Conservation (phyloP, 345 rosid species). For the Rubroshorea leprosula region DNA sequence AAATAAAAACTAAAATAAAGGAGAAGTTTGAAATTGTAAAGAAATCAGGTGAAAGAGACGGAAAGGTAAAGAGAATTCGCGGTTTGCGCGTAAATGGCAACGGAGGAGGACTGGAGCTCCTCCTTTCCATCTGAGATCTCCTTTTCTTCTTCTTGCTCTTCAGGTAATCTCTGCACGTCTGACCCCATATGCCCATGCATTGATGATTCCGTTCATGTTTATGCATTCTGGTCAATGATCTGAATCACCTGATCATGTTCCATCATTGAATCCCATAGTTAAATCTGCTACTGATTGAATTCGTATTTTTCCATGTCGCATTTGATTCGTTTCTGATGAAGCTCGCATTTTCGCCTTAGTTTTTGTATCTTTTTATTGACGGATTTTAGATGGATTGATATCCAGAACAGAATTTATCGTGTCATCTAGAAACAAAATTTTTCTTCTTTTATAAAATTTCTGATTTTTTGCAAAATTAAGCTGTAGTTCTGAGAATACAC, state of each 20-base stretch:
- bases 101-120: constrained; percentile 48
- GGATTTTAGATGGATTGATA: not conserved
- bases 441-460: not conserved
- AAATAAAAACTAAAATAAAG: no score
- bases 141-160: no score
- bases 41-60: not conserved
- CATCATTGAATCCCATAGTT: no score
- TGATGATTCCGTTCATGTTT: no score
- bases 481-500: not conserved
- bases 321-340: not conserved
- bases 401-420: not conserved
- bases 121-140: constrained; percentile 25
- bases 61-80: constrained; percentile 18
- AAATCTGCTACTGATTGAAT: not conserved
- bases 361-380: not conserved
- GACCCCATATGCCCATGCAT: no score
- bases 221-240: no score
- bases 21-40: no score
- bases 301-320: not conserved
- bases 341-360: not conserved
- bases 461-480: not conserved
- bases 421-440: not conserved
- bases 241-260: no score
- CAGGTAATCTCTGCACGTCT: no score
- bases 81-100: constrained; percentile 32